Conservation (phyloP, 345 rosid genomes). For the Eucalyptus curtisii region DNA sequence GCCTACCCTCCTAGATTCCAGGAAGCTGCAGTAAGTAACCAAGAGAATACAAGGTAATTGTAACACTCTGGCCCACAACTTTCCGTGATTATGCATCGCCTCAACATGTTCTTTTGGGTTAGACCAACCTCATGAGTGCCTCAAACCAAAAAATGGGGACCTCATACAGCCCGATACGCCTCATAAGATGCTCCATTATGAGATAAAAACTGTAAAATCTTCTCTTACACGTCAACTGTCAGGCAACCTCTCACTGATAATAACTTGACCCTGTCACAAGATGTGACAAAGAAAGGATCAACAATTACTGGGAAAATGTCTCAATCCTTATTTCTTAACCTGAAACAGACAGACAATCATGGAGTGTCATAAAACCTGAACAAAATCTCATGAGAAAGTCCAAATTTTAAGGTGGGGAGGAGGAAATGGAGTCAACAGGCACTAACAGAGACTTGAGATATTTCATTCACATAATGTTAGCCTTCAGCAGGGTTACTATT, state of each 20-base stretch:
- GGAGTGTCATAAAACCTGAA: background rate
- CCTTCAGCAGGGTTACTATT: background rate
- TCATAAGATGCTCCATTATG: background rate
- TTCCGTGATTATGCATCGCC: background rate
- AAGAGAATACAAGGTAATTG: background rate
- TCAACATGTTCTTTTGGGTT: background rate
- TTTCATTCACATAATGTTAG: background rate
- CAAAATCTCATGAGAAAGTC: background rate
- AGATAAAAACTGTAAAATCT: background rate
- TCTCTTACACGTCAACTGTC: background rate
- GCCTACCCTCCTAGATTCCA: background rate
- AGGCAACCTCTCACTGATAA: background rate
- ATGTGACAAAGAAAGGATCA: background rate
- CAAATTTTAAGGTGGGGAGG: background rate
- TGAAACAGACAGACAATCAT: background rate
- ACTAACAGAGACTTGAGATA: background rate
- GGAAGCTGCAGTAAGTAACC: background rate
- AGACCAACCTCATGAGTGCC: background rate
- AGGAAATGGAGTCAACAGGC: background rate
- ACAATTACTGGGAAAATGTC: background rate
- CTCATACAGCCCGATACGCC: background rate
- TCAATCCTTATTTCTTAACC: background rate
- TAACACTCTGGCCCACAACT: background rate
- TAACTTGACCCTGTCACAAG: background rate
- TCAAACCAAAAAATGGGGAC: background rate